These are phyloP conservation scores for Dittrichia graveolens DNA, from an alignment of 129 eudicot genomes.

Conservation along the genomic window DNA sequence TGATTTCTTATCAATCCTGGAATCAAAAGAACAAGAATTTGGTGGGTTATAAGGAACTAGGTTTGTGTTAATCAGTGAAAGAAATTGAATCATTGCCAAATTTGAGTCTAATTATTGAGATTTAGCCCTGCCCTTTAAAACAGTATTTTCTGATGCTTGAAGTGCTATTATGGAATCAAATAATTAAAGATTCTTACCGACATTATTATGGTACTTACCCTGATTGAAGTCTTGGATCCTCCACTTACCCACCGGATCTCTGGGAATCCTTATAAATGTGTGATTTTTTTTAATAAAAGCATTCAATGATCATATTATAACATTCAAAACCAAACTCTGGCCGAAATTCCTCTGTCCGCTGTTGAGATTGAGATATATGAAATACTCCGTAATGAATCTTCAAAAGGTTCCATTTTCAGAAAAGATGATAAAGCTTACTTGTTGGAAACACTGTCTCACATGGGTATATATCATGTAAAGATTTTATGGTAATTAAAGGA, in stretches of 20 bases:
- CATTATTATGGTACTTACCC: background rate
- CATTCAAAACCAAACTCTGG: background rate
- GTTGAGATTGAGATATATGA: background rate
- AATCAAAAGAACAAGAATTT: constrained; percentile 19
- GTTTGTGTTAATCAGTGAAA: constrained; percentile 22
- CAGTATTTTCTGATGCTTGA: constrained; percentile 2
- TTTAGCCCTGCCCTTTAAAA: background rate
- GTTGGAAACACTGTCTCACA: constrained; percentile 9
- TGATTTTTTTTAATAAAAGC: background rate
- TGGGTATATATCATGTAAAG: background rate
- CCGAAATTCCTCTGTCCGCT: background rate
- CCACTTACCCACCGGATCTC: background rate
- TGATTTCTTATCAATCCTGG: constrained; percentile 3
- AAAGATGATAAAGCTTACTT: background rate
- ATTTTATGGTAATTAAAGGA: constrained; percentile 9
- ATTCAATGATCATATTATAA: constrained; percentile 8
- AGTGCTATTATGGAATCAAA: constrained; percentile 14
- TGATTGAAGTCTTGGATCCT: background rate
- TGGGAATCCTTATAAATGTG: background rate
- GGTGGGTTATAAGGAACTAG: background rate
- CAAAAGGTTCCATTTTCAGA: constrained; percentile 4
- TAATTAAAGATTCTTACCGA: background rate
- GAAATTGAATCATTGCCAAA: constrained; percentile 19
- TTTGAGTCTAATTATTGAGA: constrained; percentile 23
- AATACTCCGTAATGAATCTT: background rate